phyloP scores from a whole-genome alignment of 441 rosid genomes.

The Gossypium schwendimanii region DNA sequence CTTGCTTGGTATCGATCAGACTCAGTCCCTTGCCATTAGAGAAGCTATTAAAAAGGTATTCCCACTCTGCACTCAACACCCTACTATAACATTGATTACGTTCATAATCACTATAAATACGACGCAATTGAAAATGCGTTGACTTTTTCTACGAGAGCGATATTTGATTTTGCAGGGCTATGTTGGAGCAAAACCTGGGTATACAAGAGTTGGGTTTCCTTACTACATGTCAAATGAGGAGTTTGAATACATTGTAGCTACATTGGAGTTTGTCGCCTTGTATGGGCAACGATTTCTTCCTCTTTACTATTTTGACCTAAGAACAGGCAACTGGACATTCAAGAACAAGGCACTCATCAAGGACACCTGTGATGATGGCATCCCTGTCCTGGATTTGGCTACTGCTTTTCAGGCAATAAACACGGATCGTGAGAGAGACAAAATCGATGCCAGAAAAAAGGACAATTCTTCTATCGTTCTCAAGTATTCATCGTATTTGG shows the following conservation, averaged over 20 bases:
- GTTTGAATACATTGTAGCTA: slow-evolving; percentile 42
- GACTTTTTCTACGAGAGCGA: background rate
- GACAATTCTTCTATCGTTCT: background rate
- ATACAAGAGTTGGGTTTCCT: slow-evolving; percentile 62
- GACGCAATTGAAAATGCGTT: too few species aligned
- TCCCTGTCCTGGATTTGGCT: background rate
- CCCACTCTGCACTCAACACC: background rate
- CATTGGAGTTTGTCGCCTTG: slow-evolving; percentile 35
- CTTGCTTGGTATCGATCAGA: slow-evolving; percentile 30
- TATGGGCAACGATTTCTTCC: slow-evolving; percentile 52
- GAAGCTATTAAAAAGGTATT: slow-evolving; percentile 36
- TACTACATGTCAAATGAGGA: slow-evolving; percentile 54
- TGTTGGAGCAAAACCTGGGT: slow-evolving; percentile 47
- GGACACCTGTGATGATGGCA: slow-evolving; percentile 1
- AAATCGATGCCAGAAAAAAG: background rate
- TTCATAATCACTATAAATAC: background rate
- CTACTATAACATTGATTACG: background rate
- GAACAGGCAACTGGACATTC: slow-evolving; percentile 37
- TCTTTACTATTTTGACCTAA: slow-evolving; percentile 33
- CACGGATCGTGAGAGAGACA: background rate
- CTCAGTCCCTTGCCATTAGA: slow-evolving; percentile 2
- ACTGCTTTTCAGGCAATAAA: slow-evolving; percentile 6
- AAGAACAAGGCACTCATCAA: slow-evolving; percentile 13
- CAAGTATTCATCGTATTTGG: slow-evolving; percentile 27
- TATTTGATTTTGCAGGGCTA: slow-evolving; percentile 31